phyloP scores from a whole-genome alignment of 345 rosid species.

The Hibiscus syriacus region DNA sequence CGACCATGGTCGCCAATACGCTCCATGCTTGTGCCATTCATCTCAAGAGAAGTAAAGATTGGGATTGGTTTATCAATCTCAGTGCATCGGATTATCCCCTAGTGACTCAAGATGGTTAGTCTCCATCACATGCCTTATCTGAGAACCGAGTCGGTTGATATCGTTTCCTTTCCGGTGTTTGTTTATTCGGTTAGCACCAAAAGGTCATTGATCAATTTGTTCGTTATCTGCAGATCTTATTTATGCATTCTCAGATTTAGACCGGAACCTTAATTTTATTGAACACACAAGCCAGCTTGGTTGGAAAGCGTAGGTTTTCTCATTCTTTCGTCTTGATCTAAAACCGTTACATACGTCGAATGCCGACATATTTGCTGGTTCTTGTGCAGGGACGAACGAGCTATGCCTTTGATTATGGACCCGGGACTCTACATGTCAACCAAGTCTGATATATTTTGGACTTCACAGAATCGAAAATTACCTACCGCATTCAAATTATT shows the following conservation, averaged over 20 bases:
- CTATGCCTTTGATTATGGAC: conserved; percentile 88
- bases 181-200: neutral
- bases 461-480: conserved; percentile 63
- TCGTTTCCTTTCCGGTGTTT: neutral
- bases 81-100: conserved; percentile 99
- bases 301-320: conserved; percentile 80
- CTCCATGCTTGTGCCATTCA: conserved; percentile 99
- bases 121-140: neutral
- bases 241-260: conserved; percentile 53
- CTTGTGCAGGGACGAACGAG: conserved; percentile 73
- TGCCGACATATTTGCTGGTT: conserved; percentile 1
- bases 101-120: conserved; percentile 93
- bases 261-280: conserved; percentile 76
- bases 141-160: no score
- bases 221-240: conserved; percentile 68
- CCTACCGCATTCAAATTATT: conserved; percentile 87
- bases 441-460: conserved; percentile 75
- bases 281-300: conserved; percentile 92
- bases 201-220: neutral
- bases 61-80: conserved; percentile 99
- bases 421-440: conserved; percentile 78
- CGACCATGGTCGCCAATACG: conserved; percentile 97
- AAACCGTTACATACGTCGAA: neutral
- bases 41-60: conserved; percentile 66
- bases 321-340: conserved; percentile 8